phyloP scores from a whole-genome alignment of 768 basidiomycete genomes.

The Amanita pseudoporphyria region DNA sequence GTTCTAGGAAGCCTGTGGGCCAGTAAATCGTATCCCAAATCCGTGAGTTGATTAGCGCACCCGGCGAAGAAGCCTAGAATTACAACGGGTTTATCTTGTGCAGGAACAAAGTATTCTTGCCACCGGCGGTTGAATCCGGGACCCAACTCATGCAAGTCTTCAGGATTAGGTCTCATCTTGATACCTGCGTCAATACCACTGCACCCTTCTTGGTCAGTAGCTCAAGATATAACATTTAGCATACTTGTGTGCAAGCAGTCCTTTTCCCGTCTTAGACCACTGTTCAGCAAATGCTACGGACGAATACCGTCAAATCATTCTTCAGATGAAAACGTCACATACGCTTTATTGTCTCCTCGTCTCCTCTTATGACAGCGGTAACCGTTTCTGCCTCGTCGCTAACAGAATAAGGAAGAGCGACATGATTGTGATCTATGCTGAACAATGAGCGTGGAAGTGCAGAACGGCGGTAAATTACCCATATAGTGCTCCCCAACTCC shows the following conservation, averaged over 20 bases:
- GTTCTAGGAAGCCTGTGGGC: conserved; percentile 11
- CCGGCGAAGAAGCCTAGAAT: conserved; percentile 30
- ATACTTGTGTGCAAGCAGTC: conserved; percentile 47
- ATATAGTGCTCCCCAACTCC: conserved; percentile 68
- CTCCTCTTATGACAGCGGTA: conserved; percentile 34
- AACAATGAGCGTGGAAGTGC: background rate
- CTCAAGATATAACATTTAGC: conserved; percentile 6
- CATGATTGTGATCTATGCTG: conserved; percentile 30
- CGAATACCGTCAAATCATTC: background rate
- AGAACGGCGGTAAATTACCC: conserved; percentile 22
- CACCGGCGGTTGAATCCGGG: conserved; percentile 39
- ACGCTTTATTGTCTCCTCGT: conserved; percentile 31
- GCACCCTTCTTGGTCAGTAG: conserved; percentile 10
- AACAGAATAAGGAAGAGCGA: conserved; percentile 30
- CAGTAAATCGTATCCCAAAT: background rate
- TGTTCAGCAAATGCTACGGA: conserved; percentile 14
- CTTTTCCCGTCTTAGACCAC: conserved; percentile 29
- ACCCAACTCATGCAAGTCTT: conserved; percentile 42
- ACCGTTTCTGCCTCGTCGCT: conserved; percentile 38
- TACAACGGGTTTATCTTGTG: conserved; percentile 47
- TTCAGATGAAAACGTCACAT: conserved; percentile 8
- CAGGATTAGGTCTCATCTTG: conserved; percentile 41
- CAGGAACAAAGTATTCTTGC: conserved; percentile 38
- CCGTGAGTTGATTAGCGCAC: conserved; percentile 18
- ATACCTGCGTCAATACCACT: conserved; percentile 48